These are phyloP conservation scores for Leishmania lainsoni DNA, from an alignment of 208 protist species.

Conservation along the genomic window DNA sequence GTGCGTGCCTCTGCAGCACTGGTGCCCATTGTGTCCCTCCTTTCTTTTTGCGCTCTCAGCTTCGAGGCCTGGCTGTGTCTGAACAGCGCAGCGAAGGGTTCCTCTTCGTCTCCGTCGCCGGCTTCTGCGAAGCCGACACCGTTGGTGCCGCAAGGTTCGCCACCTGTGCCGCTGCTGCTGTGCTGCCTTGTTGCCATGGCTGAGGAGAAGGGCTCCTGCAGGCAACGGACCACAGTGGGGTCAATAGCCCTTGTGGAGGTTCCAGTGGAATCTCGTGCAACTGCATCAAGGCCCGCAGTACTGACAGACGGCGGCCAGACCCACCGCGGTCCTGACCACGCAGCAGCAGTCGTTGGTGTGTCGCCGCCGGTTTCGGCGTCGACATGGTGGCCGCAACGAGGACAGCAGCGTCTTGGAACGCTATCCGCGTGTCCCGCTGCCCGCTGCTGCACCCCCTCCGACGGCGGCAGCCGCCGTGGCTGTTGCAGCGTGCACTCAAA, in stretches of 20 bases:
- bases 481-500: constrained; percentile 7
- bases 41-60: no score
- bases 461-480: neutral
- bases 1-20: neutral
- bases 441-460: neutral
- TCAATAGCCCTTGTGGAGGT: neutral
- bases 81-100: constrained; percentile 28
- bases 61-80: constrained; percentile 27
- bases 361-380: neutral
- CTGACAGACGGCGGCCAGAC: neutral
- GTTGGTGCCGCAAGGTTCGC: constrained; percentile 32
- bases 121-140: constrained; percentile 28
- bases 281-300: neutral
- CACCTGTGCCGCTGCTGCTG: neutral
- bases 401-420: constrained; percentile 2
- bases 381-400: constrained; percentile 15
- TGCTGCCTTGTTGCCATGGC: neutral
- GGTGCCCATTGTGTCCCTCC: neutral
- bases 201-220: neutral
- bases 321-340: constrained; percentile 2
- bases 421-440: no score
- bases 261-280: no score
- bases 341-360: neutral
- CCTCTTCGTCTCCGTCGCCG: constrained; percentile 16
- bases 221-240: neutral